Evolutionary conservation across 371 early-diverging fungal species (phyloP).

Genomic region (Mucor saturninus): DNA sequence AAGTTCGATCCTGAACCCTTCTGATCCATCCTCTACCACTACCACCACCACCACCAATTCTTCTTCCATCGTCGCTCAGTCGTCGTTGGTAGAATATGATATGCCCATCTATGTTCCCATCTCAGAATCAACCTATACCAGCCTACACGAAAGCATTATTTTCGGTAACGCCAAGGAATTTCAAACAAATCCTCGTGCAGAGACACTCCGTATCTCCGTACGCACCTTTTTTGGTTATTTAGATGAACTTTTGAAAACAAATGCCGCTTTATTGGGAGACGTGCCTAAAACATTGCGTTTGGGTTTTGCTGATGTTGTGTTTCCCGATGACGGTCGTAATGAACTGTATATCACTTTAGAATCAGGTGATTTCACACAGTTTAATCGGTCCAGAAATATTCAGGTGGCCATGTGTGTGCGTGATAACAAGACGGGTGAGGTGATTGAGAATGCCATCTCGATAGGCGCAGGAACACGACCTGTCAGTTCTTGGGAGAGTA

Average conservation of each 20-base stretch:
- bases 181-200: conserved; percentile 55
- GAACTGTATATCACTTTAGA: conserved; percentile 68
- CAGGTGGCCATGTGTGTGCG: conserved; percentile 68
- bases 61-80: not conserved
- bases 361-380: conserved; percentile 65
- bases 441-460: conserved; percentile 62
- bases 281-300: conserved; percentile 58
- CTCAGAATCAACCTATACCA: conserved; percentile 59
- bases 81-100: conserved; percentile 40
- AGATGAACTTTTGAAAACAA: conserved; percentile 50
- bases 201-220: conserved; percentile 57
- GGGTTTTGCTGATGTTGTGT: conserved; percentile 73
- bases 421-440: conserved; percentile 55
- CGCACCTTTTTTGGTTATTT: conserved; percentile 56
- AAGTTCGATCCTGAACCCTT: conserved; percentile 27
- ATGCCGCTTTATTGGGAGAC: conserved; percentile 53
- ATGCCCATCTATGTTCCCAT: conserved; percentile 65
- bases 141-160: conserved; percentile 66
- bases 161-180: conserved; percentile 54
- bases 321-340: conserved; percentile 66
- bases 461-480: conserved; percentile 57
- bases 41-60: conserved; percentile 10
- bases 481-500: conserved; percentile 61
- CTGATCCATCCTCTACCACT: conserved; percentile 10
- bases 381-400: conserved; percentile 61